Base-by-base conservation (phyloP, 2,329 filamentous ascomycete species). In the Ophiocordyceps polyrhachis-furcata region DNA sequence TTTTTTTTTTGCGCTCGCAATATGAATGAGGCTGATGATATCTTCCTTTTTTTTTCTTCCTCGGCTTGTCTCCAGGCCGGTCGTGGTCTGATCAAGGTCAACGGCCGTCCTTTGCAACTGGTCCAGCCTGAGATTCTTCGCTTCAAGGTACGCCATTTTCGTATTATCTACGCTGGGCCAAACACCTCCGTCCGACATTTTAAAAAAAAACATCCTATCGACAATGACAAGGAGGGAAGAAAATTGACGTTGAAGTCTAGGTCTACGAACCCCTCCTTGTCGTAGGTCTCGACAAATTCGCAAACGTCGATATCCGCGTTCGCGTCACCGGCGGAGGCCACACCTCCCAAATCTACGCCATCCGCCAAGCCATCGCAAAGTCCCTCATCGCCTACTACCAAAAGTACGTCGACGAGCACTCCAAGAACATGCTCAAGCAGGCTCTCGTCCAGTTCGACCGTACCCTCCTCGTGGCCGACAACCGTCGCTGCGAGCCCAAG, bases 361-460 rank as follows among this genome's bases (percentile, higher is more conserved):
- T 96, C 76, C 87, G 91, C 61, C 91, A 98, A 76, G 89, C 91
- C 62, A 96, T 98, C 65, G 81, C 88, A 74, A 98, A 96, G 81
- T 59, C 62, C 49, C 56, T 66, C 48, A 62, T 66, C 57, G 62
- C 87, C 70, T 95, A 95, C 83, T 96, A 95, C 83, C 89, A 95
- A 76, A 95, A 98, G 79, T 98, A 81, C 74, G 86, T 96, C 71
- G 91, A 98, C 66, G 91, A 98, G 83, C 88, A 96, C 83, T 86
- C 83, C 75, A 98, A 98, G 84, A 95, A 96, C 81, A 77, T 87
- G 72, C 79, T 98, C 64, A 98, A 96, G 86, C 83, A 89, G 73
- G 84, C 85, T 57, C 81, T 98, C 58, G 84, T 89, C 63, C 79
- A 87, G 68, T 98, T 89, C 76, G 87, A 94, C 77, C 81, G 88